Evolutionary conservation across 768 basidiomycete genomes (phyloP).

Genomic region (Lactifluus piperatus): DNA sequence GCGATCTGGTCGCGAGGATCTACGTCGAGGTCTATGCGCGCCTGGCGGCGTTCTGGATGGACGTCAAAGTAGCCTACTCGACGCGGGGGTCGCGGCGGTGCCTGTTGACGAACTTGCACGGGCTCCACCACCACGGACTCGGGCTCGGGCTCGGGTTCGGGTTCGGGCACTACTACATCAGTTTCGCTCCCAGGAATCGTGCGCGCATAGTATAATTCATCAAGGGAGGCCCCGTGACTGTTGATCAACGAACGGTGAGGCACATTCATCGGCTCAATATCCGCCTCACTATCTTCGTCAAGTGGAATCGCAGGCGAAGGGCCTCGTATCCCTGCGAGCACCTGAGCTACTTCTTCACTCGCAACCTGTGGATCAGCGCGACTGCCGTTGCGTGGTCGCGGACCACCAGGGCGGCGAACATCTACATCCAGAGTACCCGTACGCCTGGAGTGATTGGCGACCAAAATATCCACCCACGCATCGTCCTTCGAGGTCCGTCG

Average conservation of each 20-base stretch:
- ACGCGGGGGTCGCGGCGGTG: background rate
- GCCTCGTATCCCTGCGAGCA: too few relatives aligned
- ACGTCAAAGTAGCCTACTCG: slow-evolving; percentile 70
- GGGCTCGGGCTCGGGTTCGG: slow-evolving; percentile 7
- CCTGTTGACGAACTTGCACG: slow-evolving; percentile 21
- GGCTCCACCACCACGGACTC: background rate
- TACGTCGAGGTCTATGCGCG: background rate
- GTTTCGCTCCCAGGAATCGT: slow-evolving; percentile 1
- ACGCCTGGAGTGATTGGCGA: too few relatives aligned
- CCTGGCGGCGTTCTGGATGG: slow-evolving; percentile 60
- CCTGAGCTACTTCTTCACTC: slow-evolving; percentile 64
- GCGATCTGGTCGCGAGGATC: slow-evolving; percentile 5
- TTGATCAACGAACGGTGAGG: slow-evolving; percentile 13
- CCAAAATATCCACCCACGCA: too few relatives aligned
- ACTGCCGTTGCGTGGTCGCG: slow-evolving; percentile 28
- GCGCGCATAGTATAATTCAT: slow-evolving; percentile 3
- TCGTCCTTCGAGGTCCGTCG: too few relatives aligned
- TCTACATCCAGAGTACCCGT: slow-evolving; percentile 50
- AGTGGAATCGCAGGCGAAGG: slow-evolving; percentile 27
- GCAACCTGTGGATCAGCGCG: slow-evolving; percentile 61
- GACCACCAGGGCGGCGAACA: slow-evolving; percentile 22
- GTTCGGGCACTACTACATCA: background rate
- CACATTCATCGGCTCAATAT: slow-evolving; percentile 22
- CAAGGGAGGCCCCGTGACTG: background rate
- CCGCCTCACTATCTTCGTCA: slow-evolving; percentile 30